Evolutionary conservation across 306 rosid genomes (phyloP), one percentile per base, ranked within the genome.

Genomic region (Cyclanthera cordifolia): DNA sequence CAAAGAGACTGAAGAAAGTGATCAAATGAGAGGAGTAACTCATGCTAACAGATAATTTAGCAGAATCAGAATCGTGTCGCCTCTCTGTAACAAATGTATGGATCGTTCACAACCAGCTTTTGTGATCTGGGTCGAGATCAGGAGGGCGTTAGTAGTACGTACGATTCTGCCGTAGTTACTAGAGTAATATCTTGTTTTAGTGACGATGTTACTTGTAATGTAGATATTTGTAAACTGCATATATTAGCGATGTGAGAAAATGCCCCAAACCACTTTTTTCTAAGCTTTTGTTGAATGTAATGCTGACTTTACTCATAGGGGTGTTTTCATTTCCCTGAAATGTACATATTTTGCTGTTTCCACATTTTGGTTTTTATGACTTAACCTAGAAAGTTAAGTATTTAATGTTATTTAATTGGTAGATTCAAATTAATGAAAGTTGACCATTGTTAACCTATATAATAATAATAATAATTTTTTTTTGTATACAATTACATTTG

Each of bases 1-100:
- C 99, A 6, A 93, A 84, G 94, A 87, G 81, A 75, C 78, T 90
- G 64, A 93, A 90, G 91, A 86, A 85, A 28, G 83, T 87, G 32
- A 84, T 95, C 95, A 89, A 89, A 84, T 89, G 94, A 93, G 73
- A 46, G 60, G 11, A 41, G 28, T 20, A 61, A 41, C 69, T 14
- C 53, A 65, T 45, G 53, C 70, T 65, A 65, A 65, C 70, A 45
- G 70, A 63, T 39, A 39, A 63, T 63, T 61, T 39, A 39, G 32
- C 37, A 21, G 34, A 12, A 45, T 34, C 47, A 9, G 4, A 9
- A 59, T 4, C 19, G 48, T 34, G n/a, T n/a, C n/a, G n/a, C n/a
- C 34, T 65, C 21, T 65, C 13, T 65, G 70, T 65, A 65, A 65
- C 70, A 65, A 43, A 65, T 23, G 70, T 65, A 65, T 43, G 20